Base-by-base conservation (phyloP, 495 filamentous ascomycete genomes). In the Penicillium paxilli region DNA sequence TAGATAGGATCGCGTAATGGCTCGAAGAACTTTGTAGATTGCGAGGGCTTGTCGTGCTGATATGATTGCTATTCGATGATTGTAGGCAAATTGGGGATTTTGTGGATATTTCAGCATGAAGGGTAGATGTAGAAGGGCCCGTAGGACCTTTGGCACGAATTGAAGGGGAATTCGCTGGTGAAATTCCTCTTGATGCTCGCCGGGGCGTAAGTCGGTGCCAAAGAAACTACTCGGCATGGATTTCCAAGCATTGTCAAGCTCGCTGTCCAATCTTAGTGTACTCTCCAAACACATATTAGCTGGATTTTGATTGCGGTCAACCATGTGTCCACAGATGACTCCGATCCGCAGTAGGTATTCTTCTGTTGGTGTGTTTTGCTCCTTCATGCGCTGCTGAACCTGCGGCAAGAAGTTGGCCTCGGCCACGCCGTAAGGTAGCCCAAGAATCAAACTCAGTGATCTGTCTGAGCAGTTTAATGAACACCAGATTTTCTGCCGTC, bases 61-160 rank as follows among this genome's bases (percentile, higher is more conserved):
- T 37, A 79, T 70, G 2, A 84, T 52, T 8, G 81, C 76, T 22
- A 66, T 71, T 5, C 57, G 60, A 16, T 71, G 67, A 51, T 67
- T 76, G 49, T 69, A 71, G 10, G 67, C 62, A 51, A 68, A 81
- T 17, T 62, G 66, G 16, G 61, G 59, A 44, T 81, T 74, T 5
- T 60, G 62, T 21, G 69, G 58, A 4, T 77, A 74, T 55, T 78
- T 76, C 10, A 84, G 64, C 77, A 84, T 81, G 57, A 76, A 80
- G 0, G 81, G 81, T 7, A 84, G 63, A 54, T 84, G 81, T 5
- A 83, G 68, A 41, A 80, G 56, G 32, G 75, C 67, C 2, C 74
- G 65, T 19, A 72, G 54, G 20, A 77, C 63, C 42, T 81, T 75
- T 44, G 72, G 76, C 52, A 67, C 65, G 40, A 83, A 80, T 44